Base-by-base conservation (phyloP, 768 basidiomycete species). In the Pleurotus salmoneostramineus region DNA sequence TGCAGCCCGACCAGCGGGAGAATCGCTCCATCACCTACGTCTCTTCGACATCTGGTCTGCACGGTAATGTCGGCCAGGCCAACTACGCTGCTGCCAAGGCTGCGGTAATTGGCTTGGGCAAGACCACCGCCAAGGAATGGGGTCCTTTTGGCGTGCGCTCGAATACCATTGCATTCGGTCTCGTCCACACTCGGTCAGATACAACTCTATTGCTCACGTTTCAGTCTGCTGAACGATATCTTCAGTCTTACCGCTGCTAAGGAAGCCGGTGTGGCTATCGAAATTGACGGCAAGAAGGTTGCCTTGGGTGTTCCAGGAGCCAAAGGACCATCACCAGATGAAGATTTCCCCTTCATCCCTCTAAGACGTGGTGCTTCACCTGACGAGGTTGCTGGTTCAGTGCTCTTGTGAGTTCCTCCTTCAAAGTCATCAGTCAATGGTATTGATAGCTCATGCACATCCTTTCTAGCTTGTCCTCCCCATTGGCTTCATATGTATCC, bases 111-210 rank as follows among this genome's bases (percentile, higher is more conserved):
- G 92, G 91, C 11, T 74, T 93, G 54, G 89, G 91, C 40, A 93
- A 93, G 77, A 93, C 91, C 42, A 84, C 91, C 62, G 85, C 86
- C 49, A 94, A 93, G 68, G 92, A 94, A 67, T 94, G 91, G 91
- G 92, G 92, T 33, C 71, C 77, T 3, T 92, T 87, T 71, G 87
- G 86, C 62, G 89, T 93, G 17, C 88, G 91, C 50, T 88, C 88
- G 31, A 93, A 94, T 74, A 87, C 87, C 2, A 72, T 94, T 44
- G 91, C 91, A 3, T 93, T 83, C 63, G 90, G 91, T 27, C 75
- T 85, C 46, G 84, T 94, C 47, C 83, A 88, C 64, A 94, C 92
- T 2, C 77, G 92, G 85, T 89, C 59, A 58, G 69, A 27, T 32
- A 14, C 15, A 31, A 33, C n/a, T 21, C 54, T 33, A 36, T 35